phyloP scores from a whole-genome alignment of 768 basidiomycete genomes.

The Boletus rubroflammeus region DNA sequence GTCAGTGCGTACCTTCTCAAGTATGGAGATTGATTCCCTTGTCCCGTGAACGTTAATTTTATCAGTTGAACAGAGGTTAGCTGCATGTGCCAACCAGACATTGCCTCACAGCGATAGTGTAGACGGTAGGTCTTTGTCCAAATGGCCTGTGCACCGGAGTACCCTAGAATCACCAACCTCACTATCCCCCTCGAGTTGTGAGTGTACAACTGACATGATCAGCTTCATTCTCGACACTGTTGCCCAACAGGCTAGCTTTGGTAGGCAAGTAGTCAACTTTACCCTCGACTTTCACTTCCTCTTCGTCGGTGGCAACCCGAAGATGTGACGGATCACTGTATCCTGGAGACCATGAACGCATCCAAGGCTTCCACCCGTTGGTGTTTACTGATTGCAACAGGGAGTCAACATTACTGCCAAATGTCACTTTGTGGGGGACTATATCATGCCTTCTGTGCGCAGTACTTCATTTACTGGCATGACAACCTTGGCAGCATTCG shows the following conservation, averaged over 20 bases:
- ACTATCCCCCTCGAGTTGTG: neutral
- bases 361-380: neutral
- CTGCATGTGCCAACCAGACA: neutral
- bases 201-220: neutral
- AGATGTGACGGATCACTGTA: neutral
- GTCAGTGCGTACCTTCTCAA: conserved; percentile 3
- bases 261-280: neutral
- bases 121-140: neutral
- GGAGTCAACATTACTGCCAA: neutral
- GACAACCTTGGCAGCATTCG: neutral
- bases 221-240: neutral
- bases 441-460: neutral
- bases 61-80: neutral
- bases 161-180: neutral
- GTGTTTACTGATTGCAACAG: neutral
- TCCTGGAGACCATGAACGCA: neutral
- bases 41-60: neutral
- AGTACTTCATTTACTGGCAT: neutral
- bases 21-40: neutral
- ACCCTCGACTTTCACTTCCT: neutral
- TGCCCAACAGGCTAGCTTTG: neutral
- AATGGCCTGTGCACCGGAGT: neutral
- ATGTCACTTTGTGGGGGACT: neutral
- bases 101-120: neutral
- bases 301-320: neutral